A percentile compares a stretch with the other conserved stretches of the same genome.
Evolutionary conservation across 768 basidiomycete genomes (phyloP).

Genomic region (Hygrocybe punicea): DNA sequence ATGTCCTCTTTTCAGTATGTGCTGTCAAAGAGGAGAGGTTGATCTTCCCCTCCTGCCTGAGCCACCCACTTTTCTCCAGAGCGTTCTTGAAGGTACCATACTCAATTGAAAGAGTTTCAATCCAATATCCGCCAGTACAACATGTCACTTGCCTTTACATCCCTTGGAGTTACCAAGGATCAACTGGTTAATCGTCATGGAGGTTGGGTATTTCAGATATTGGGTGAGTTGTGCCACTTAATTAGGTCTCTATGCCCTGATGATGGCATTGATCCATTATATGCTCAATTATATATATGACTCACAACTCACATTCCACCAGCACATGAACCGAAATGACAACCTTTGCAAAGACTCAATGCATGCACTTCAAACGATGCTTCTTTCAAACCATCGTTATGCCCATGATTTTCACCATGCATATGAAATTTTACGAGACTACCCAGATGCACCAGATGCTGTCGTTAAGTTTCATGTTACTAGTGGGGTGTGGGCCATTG

Average conservation of each 20-base stretch:
- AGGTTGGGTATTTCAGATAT: slow-evolving; percentile 24
- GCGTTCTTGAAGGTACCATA: slow-evolving; percentile 5
- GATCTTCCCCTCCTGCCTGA: slow-evolving; percentile 16
- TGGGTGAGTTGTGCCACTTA: slow-evolving; percentile 32
- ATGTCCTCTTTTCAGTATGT: slow-evolving; percentile 23
- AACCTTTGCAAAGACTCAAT: slow-evolving; percentile 20
- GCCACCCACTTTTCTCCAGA: slow-evolving; percentile 18
- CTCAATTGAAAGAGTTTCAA: slow-evolving; percentile 15
- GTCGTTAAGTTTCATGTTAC: slow-evolving; percentile 12
- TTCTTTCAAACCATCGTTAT: slow-evolving; percentile 25
- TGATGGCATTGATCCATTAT: slow-evolving; percentile 16
- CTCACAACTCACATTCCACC: slow-evolving; percentile 32
- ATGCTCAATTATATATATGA: slow-evolving; percentile 20
- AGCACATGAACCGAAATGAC: slow-evolving; percentile 23
- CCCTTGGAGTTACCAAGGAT: slow-evolving; percentile 34
- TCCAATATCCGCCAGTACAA: slow-evolving; percentile 34
- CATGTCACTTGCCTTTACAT: slow-evolving; percentile 40
- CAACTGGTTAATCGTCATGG: too few species aligned
- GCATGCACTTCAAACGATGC: slow-evolving; percentile 21
- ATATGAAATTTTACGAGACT: slow-evolving; percentile 28
- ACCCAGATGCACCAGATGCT: too few species aligned
- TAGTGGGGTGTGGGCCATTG: too few species aligned
- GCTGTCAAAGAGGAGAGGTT: slow-evolving; percentile 20
- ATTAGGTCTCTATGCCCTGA: slow-evolving; percentile 29
- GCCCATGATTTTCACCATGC: slow-evolving; percentile 31